Evolutionary conservation across 805 yeast genomes (phyloP).

Genomic region (Starmera quercuum): DNA sequence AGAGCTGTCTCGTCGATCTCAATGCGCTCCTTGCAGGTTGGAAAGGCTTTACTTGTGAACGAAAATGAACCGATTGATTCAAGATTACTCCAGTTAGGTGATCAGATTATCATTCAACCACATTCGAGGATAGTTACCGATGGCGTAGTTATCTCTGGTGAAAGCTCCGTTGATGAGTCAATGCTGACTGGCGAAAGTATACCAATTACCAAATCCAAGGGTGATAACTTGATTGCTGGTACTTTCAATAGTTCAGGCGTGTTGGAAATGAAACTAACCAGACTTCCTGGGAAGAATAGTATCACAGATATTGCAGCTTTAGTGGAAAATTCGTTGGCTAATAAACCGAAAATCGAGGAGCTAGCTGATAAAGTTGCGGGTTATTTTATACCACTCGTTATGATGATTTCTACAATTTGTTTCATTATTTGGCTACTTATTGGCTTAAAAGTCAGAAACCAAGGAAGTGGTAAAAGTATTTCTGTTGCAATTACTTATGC

Average conservation of each 20-base stretch:
- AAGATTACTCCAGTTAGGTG: slow-evolving; percentile 1
- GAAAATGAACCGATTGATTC: not conserved
- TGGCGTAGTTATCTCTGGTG: slow-evolving; percentile 32
- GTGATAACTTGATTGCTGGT: slow-evolving; percentile 31
- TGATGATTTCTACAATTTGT: not conserved
- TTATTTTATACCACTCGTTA: slow-evolving; percentile 55
- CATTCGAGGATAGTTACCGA: slow-evolving; percentile 5
- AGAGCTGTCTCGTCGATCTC: slow-evolving; percentile 2
- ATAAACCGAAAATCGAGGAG: slow-evolving; percentile 68
- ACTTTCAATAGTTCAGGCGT: slow-evolving; percentile 49
- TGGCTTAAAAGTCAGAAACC: not conserved
- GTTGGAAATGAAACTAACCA: slow-evolving; percentile 50
- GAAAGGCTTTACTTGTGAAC: not conserved
- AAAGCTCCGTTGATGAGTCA: slow-evolving; percentile 37
- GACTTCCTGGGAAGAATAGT: slow-evolving; percentile 61
- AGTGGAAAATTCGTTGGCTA: slow-evolving; percentile 69
- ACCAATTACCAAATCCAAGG: not conserved
- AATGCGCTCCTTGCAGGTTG: slow-evolving; percentile 1
- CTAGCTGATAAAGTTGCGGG: slow-evolving; percentile 65
- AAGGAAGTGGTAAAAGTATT: not conserved
- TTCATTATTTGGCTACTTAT: not conserved
- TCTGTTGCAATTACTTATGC: not conserved
- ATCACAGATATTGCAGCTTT: slow-evolving; percentile 64
- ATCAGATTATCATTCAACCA: not conserved
- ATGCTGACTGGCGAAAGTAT: slow-evolving; percentile 35